Evolutionary conservation across 2,329 filamentous ascomycete genomes (phyloP).

Genomic region (Monilinia aucupariae): DNA sequence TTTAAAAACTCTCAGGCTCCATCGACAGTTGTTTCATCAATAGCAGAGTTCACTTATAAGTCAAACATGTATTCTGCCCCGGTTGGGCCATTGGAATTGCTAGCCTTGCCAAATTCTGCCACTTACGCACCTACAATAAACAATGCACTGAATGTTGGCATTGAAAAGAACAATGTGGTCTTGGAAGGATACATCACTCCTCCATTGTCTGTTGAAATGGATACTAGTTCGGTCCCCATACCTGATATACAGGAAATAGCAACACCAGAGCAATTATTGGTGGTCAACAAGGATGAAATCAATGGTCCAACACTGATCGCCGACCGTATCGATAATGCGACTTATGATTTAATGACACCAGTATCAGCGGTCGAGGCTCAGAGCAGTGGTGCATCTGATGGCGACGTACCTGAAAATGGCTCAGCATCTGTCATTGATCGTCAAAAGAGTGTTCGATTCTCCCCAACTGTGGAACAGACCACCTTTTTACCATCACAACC

Average conservation of each 20-base stretch:
- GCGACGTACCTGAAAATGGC: constrained; percentile 9
- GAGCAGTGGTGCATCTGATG: constrained; percentile 22
- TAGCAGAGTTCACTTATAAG: not conserved
- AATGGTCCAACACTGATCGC: not conserved
- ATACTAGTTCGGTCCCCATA: not conserved
- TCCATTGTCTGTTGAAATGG: not conserved
- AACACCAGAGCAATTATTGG: not conserved
- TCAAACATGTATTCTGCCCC: constrained; percentile 16
- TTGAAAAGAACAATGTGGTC: not conserved
- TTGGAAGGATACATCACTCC: not conserved
- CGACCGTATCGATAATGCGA: not conserved
- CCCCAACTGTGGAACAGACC: constrained; percentile 59
- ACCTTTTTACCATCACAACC: constrained; percentile 51
- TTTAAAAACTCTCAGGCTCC: not conserved
- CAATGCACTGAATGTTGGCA: not conserved
- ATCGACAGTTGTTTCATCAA: too few relatives aligned
- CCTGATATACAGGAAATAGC: not conserved
- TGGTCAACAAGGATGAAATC: not conserved
- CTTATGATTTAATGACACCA: not conserved
- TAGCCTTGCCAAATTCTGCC: constrained; percentile 47
- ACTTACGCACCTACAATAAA: not conserved
- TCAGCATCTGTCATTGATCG: constrained; percentile 35
- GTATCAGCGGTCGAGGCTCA: constrained; percentile 7
- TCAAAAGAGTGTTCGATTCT: constrained; percentile 66
- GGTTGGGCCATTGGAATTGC: constrained; percentile 38